Base-by-base conservation (phyloP, 2,329 filamentous ascomycete species). In the Ophiocordyceps camponoti-leonardi region DNA sequence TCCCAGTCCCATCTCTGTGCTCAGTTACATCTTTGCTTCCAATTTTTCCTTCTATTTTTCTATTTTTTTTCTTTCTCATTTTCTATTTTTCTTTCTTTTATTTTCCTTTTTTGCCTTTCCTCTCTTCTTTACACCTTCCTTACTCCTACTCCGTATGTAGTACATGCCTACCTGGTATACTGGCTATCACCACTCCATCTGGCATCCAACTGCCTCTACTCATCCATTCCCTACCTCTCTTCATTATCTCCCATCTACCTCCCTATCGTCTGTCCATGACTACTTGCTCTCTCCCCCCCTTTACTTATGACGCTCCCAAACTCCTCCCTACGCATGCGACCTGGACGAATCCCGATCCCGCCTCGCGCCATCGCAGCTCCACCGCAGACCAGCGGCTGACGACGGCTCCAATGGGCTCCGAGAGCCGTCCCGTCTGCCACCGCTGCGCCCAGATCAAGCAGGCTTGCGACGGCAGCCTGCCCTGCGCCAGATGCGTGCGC, bases 361-460 rank as follows among this genome's bases (percentile, higher is more conserved):
- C 20, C 16, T 39, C 35, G 18, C n/a, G 5, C 18, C 35, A 19
- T 39, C 33, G 33, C 26, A 28, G 26, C 26, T 28, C 33, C 35
- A 39, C 18, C 35, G 11, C 35, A 10, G 35, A 39, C 6, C 35
- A 39, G 35, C 40, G 18, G 11, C n/a, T 18, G n/a, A 39, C n/a
- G 18, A n/a, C 18, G 8, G 7, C 28, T 18, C 44, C 46, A 41
- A 58, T 58, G 56, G 56, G 56, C 46, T 49, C 53, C 45, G 55
- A 58, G 20, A 54, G 49, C 44, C 51, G 55, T 23, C 53, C 56
- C 22, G 58, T 60, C 19, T 62, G 60, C 49, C 52, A 57, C 37
- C 59, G 59, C 50, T 61, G 59, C 44, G 58, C 59, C 22, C 56
- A 61, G 50, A 62, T 62, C 49, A 62, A 62, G 46, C 59, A 62